Conservation (phyloP, 495 filamentous ascomycete species). For the Penicillium parvum region DNA sequence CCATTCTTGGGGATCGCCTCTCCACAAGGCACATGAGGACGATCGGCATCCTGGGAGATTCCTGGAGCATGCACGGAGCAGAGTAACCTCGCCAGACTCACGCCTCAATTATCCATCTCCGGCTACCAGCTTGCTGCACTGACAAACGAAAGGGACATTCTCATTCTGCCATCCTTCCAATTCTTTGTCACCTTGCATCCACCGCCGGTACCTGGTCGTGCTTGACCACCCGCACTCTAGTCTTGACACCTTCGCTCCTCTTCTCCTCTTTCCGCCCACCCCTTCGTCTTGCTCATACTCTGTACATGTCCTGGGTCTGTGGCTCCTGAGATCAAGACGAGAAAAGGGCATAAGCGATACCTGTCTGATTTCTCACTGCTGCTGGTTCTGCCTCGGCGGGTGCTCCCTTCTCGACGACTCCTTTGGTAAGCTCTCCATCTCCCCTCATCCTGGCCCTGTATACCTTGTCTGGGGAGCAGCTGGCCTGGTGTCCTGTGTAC, state of each 20-base stretch:
- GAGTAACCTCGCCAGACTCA: slow-evolving; percentile 42
- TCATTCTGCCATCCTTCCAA: slow-evolving; percentile 25
- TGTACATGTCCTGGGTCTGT: slow-evolving; percentile 35
- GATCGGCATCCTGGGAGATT: slow-evolving; percentile 44
- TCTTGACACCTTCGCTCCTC: slow-evolving; percentile 1
- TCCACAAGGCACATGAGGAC: slow-evolving; percentile 40
- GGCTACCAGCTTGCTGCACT: slow-evolving; percentile 19
- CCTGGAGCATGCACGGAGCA: slow-evolving; percentile 49
- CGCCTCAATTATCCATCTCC: slow-evolving; percentile 30
- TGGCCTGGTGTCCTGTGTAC: neutral
- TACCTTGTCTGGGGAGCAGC: slow-evolving; percentile 7
- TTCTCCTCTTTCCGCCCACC: slow-evolving; percentile 27
- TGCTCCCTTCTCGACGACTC: slow-evolving; percentile 21
- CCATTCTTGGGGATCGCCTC: slow-evolving; percentile 30
- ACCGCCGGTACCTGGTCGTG: slow-evolving; percentile 15
- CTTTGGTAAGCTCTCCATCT: slow-evolving; percentile 24
- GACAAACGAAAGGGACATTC: slow-evolving; percentile 36
- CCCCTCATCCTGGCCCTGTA: slow-evolving; percentile 1
- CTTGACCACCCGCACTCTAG: slow-evolving; percentile 14
- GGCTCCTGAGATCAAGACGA: slow-evolving; percentile 17
- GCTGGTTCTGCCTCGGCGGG: too few species aligned
- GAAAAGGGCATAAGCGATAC: slow-evolving; percentile 15
- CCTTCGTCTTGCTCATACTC: slow-evolving; percentile 28
- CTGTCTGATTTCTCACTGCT: slow-evolving; percentile 7
- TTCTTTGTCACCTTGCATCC: slow-evolving; percentile 41